Base-by-base conservation (phyloP, 345 rosid species). In the Pugionium cornutum region DNA sequence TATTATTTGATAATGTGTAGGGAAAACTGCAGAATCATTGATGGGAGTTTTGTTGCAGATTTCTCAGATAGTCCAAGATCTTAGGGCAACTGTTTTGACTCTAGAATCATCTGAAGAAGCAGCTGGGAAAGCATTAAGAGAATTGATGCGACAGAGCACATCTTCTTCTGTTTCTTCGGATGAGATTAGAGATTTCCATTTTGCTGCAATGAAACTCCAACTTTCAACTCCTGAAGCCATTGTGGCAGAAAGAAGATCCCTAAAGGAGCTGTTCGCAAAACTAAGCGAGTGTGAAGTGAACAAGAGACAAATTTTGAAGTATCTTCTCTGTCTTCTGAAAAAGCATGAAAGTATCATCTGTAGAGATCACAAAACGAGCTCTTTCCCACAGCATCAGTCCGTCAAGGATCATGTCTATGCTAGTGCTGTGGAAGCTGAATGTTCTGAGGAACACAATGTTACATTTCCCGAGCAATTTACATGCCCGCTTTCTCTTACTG, bases 51-150 rank as follows among this genome's bases (percentile, higher is more conserved):
- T 37, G 31, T 70, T 79, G 83, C 86, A 92, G 98, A 83, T 89
- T 42, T 61, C 83, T 77, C 84, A 39, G 54, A 64, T 89, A 27
- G 71, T 82, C 58, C 83, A 81, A 73, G 90, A 87, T 65, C 78
- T 88, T 33, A 78, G 66, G 45, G 77, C 78, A 67, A 82, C 86
- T 27, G 77, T 40, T 4, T 79, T 92, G 72, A 6, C 62, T 60
- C 75, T 88, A 75, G 97, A 86, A 8, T 25, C 78, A 33, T 77
- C 79, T 31, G 96, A 88, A 34, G 91, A 82, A 67, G 94, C 82
- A 43, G 97, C 87, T 28, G 97, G 96, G 58, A 88, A 80, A 74
- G 78, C 73, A 42, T 5, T 92, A 9, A 75, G 53, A n/a, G 87
- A 80, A 42, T 72, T 89, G 83, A 75, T 92, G 65, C 76, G 32